A percentile compares a stretch with the other conserved stretches of the same genome.
These are phyloP conservation scores for Dictyostelium intermedium DNA, from an alignment of 78 protist species.

Conservation along the genomic window DNA sequence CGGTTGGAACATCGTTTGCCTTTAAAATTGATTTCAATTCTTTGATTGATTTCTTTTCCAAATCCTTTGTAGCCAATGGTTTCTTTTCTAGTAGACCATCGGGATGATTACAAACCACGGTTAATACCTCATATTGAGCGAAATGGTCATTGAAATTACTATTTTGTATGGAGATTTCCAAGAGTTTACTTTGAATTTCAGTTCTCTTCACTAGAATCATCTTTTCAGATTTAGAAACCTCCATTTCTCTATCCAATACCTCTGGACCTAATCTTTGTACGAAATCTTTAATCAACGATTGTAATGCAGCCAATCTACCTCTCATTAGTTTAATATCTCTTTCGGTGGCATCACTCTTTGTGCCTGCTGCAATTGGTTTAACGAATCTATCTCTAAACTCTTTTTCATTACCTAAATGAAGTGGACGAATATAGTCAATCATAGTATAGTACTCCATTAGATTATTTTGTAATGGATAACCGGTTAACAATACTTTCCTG, in stretches of 20 bases:
- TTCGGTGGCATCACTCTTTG: neutral
- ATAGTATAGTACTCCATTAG: conserved; percentile 90
- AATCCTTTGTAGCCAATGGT: conserved; percentile 9
- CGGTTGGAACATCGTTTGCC: conserved; percentile 21
- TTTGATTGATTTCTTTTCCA: neutral
- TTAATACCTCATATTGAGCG: conserved; percentile 11
- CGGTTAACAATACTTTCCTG: conserved; percentile 87
- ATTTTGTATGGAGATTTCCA: neutral
- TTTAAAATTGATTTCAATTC: neutral
- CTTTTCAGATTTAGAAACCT: conserved; percentile 21
- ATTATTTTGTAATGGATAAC: conserved; percentile 94
- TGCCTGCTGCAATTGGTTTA: conserved; percentile 76
- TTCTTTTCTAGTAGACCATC: conserved; percentile 51
- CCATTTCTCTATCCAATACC: neutral
- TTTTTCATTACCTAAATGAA: conserved; percentile 33
- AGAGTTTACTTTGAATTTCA: neutral
- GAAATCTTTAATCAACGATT: conserved; percentile 20
- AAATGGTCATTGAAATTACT: neutral
- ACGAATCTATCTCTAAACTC: conserved; percentile 55
- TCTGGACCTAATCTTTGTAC: conserved; percentile 45
- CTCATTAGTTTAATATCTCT: conserved; percentile 10
- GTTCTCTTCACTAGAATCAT: conserved; percentile 32
- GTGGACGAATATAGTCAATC: conserved; percentile 83
- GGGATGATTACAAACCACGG: conserved; percentile 41
- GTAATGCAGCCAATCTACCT: conserved; percentile 21